These are phyloP conservation scores for Saitozyma podzolica DNA, from an alignment of 768 basidiomycete species.

Conservation along the genomic window DNA sequence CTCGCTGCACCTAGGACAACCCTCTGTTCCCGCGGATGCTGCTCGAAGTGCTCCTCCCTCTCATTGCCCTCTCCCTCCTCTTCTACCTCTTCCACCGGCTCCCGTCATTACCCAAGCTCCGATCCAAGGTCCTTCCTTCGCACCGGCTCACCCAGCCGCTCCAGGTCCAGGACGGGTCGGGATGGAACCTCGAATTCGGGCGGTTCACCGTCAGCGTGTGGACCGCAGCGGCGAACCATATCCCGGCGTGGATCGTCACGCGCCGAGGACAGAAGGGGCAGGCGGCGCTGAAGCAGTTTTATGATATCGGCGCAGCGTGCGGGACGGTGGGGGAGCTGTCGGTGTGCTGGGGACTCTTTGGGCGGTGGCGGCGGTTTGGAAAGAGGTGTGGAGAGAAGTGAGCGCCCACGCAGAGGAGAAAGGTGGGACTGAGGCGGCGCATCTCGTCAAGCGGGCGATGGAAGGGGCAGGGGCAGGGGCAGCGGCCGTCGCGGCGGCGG, in stretches of 20 bases:
- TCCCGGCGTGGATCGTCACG: conserved; percentile 23
- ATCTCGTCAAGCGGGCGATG: conserved; percentile 8
- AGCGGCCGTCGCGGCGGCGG: not conserved
- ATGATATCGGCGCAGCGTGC: conserved; percentile 20
- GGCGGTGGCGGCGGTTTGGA: conserved; percentile 33
- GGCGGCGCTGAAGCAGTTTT: conserved; percentile 15
- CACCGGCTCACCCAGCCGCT: conserved; percentile 19
- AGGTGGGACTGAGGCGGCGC: conserved; percentile 2
- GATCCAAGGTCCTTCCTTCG: not conserved
- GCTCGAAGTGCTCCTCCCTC: conserved; percentile 19
- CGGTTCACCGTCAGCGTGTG: conserved; percentile 21
- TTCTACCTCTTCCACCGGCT: conserved; percentile 17
- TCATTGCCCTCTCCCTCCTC: conserved; percentile 16
- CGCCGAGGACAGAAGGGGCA: conserved; percentile 1
- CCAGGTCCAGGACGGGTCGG: not conserved
- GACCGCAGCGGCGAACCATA: conserved; percentile 24
- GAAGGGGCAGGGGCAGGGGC: conserved; percentile 3
- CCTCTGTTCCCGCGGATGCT: not conserved
- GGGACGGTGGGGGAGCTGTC: conserved; percentile 19
- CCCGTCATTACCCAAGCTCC: not conserved
- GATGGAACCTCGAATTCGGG: conserved; percentile 23
- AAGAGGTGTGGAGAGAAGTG: conserved; percentile 32
- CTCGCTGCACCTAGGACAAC: too few relatives aligned
- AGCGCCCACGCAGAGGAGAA: conserved; percentile 24
- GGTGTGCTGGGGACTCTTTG: conserved; percentile 18